Conservation (phyloP, 805 yeast species). For the Zygosaccharomyces kombuchaensis region DNA sequence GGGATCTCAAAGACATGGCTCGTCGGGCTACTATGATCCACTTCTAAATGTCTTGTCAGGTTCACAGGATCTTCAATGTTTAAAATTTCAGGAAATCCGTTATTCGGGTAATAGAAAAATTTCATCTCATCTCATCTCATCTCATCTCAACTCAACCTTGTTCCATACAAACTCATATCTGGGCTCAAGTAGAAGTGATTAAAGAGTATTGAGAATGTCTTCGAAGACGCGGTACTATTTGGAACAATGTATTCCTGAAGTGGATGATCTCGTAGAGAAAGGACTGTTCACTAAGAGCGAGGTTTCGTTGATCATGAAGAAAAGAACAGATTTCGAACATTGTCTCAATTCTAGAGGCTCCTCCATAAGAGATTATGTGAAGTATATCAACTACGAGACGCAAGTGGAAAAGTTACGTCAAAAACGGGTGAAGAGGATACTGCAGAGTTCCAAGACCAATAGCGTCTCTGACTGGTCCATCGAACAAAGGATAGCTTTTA, state of each 20-base stretch:
- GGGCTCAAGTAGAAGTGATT: neutral
- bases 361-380: constrained; percentile 67
- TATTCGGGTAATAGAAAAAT: constrained; percentile 15
- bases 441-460: constrained; percentile 52
- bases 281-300: constrained; percentile 81
- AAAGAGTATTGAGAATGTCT: constrained; percentile 39
- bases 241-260: constrained; percentile 80
- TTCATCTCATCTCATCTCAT: constrained; percentile 20
- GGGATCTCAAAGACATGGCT: constrained; percentile 2
- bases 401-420: constrained; percentile 73
- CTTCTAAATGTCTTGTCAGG: neutral
- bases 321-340: constrained; percentile 94
- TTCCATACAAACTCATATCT: neutral
- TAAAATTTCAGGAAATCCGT: constrained; percentile 2
- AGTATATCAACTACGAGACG: constrained; percentile 74
- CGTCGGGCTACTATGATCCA: neutral
- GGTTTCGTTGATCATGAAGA: constrained; percentile 78
- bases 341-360: constrained; percentile 80
- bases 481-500: constrained; percentile 69
- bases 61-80: neutral
- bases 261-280: constrained; percentile 78
- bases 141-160: constrained; percentile 9
- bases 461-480: constrained; percentile 86
- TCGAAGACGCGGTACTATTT: constrained; percentile 52
- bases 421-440: constrained; percentile 63